Evolutionary conservation across 2,329 filamentous ascomycete species (phyloP).

Genomic region (Helicocarpus griseus): DNA sequence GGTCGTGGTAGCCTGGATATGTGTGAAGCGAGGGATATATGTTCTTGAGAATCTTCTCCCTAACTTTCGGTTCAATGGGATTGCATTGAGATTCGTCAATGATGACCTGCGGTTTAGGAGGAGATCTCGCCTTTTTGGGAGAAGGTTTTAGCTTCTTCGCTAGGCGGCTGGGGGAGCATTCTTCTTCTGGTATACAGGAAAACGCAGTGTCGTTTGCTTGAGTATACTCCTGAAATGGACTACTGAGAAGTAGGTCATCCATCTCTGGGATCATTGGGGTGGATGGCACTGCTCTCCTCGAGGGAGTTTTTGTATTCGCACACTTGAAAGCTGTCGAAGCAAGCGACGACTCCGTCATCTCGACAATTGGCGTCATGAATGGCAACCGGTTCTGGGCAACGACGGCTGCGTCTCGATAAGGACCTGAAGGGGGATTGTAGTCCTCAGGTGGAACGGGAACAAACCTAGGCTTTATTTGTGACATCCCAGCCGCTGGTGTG

Average conservation of each 20-base stretch:
- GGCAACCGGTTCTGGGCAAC: slow-evolving; percentile 83
- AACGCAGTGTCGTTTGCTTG: slow-evolving; percentile 42
- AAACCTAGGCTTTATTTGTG: slow-evolving; percentile 52
- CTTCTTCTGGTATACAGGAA: slow-evolving; percentile 21
- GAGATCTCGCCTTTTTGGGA: slow-evolving; percentile 11
- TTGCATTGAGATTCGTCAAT: slow-evolving; percentile 81
- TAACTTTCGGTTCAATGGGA: slow-evolving; percentile 68
- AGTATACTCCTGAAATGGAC: slow-evolving; percentile 60
- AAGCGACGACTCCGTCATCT: slow-evolving; percentile 84
- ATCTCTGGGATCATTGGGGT: slow-evolving; percentile 26
- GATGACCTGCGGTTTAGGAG: slow-evolving; percentile 47
- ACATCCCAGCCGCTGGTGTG: slow-evolving; percentile 37
- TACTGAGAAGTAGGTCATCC: slow-evolving; percentile 50
- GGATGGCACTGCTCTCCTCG: slow-evolving; percentile 39
- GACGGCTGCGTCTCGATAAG: slow-evolving; percentile 70
- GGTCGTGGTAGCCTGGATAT: slow-evolving; percentile 73
- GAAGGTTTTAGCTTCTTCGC: slow-evolving; percentile 27
- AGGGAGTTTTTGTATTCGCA: slow-evolving; percentile 67
- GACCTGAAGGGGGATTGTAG: slow-evolving; percentile 67
- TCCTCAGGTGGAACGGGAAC: slow-evolving; percentile 77
- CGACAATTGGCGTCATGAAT: slow-evolving; percentile 98
- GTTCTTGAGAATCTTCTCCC: slow-evolving; percentile 63
- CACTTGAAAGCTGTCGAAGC: slow-evolving; percentile 50
- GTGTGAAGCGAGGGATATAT: slow-evolving; percentile 62
- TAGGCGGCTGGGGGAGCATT: slow-evolving; percentile 28